Evolutionary conservation across 2,329 filamentous ascomycete species (phyloP), one percentile per base, ranked within the genome.

Genomic region (Fusarium sp.): DNA sequence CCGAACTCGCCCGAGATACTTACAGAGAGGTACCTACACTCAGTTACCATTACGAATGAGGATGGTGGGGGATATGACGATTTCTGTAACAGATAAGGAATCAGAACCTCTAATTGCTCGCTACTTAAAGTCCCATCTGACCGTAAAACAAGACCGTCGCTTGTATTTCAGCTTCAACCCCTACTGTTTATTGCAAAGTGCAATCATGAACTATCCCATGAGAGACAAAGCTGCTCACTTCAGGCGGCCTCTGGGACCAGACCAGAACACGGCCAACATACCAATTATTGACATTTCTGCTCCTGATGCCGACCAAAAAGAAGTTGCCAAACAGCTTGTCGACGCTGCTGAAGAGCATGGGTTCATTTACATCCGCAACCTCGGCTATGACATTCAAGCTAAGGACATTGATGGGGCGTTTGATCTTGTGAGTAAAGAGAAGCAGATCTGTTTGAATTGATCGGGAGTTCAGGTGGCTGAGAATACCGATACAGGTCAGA

Each of bases 331-430:
- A 61, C 87, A 90, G 70, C 87, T 98, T 45, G 90, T 98, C 45
- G 88, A 92, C 68, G 95, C 95, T 3, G 95, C 94, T 5, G 89
- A 90, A 41, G 90, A 91, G 60, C 92, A 94, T 82, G 95, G 95
- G 69, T 98, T 98, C 81, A 89, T 98, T 69, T 98, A 96, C 80
- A 90, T 98, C 77, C 91, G 90, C 78, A 95, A 94, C 78, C 87
- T 90, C 27, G 92, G 91, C 46, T 85, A 86, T 18, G 90, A 92
- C 67, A 93, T 98, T 52, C 84, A 91, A 1, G 82, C 86, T 1
- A 82, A 87, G 33, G 88, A 91, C 59, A 89, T 98, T 44, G 86
- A 93, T 15, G 84, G 85, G 48, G 91, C 92, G 14, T 98, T 98
- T 84, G 83, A 87, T 19, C 81, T 97, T 78, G 94, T 96, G 84